Base-by-base conservation (phyloP, 257 asterid genomes). In the Capsicum chinense region DNA sequence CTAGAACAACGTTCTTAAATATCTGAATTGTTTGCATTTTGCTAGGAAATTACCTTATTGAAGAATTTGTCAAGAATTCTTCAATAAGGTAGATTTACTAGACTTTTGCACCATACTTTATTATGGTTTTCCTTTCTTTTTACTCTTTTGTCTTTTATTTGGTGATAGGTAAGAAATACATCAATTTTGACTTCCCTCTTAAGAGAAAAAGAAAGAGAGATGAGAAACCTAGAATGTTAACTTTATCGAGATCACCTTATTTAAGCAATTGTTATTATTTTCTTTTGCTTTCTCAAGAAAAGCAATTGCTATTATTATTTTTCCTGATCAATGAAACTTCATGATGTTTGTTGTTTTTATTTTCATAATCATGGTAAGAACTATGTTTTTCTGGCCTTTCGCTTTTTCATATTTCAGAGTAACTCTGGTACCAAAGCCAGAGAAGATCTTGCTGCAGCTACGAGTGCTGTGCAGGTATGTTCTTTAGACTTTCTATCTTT, bases 401-500 rank as follows among this genome's bases (percentile, higher is more conserved):
- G 5, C 60, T 35, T 52, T 76, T 76, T 70, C 57, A 70, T 70
- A 57, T 85, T 87, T 76, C 85, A 96, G 99, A 96, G 99, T 90
- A 94, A 93, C 87, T 96, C 99, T 73, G 98, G 99, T 88, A 93
- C 95, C 89, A 94, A 94, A 90, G 99, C 99, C 73, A 85, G 97
- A 85, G 99, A 96, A 90, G 98, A 96, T 86, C 99, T 96, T 90
- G 98, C 99, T 84, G 94, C 97, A 70, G 99, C 99, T 73, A 96
- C 99, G 48, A 89, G 83, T 84, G 98, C 99, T 21, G 99, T 94
- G 88, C 88, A 96, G 98, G 99, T 96, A 68, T 87, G 86, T 88
- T 80, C 83, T 63, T 79, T 81, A 62, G 58, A 79, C 64, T 74
- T 62, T 17, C 85, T 78, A 64, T 52, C 26, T 83, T 85, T 68